Conservation (phyloP, 2,329 filamentous ascomycete species). For the Monosporascus sp. region DNA sequence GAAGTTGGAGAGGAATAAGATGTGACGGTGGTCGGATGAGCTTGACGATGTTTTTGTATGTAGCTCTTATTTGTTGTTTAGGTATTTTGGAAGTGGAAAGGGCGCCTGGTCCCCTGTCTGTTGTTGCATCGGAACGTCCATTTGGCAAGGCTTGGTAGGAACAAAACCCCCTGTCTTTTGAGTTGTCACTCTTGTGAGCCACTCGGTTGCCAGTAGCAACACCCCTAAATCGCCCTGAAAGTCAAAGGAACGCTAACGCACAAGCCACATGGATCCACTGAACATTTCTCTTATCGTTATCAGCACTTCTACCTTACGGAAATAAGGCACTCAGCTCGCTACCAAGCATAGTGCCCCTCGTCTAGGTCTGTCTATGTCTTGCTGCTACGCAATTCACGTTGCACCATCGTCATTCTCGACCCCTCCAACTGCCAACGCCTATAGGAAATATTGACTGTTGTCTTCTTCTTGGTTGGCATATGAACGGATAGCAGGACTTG, state of each 20-base stretch:
- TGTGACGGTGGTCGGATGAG: conserved; percentile 7
- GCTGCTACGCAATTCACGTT: conserved; percentile 15
- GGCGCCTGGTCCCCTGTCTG: conserved; percentile 8
- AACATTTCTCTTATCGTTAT: background rate
- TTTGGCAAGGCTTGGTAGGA: background rate
- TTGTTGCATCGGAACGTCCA: conserved; percentile 14
- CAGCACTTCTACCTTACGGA: background rate
- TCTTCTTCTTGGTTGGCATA: background rate
- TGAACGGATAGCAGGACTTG: conserved; percentile 2
- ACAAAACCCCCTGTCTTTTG: background rate
- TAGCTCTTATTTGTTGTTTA: conserved; percentile 16
- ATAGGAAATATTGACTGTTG: background rate
- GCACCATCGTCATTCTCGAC: background rate
- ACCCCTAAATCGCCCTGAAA: background rate
- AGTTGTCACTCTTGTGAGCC: background rate
- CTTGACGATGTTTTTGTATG: conserved; percentile 24
- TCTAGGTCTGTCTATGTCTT: conserved; percentile 2
- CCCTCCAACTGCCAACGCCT: background rate
- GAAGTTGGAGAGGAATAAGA: conserved; percentile 5
- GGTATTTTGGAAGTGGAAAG: conserved; percentile 17
- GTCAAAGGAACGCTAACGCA: background rate
- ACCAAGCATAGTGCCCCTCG: background rate
- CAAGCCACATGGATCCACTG: background rate
- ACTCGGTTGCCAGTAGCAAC: background rate
- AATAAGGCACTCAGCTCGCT: no score